phyloP scores from a whole-genome alignment of 129 eudicot species.

The Calendula officinalis region DNA sequence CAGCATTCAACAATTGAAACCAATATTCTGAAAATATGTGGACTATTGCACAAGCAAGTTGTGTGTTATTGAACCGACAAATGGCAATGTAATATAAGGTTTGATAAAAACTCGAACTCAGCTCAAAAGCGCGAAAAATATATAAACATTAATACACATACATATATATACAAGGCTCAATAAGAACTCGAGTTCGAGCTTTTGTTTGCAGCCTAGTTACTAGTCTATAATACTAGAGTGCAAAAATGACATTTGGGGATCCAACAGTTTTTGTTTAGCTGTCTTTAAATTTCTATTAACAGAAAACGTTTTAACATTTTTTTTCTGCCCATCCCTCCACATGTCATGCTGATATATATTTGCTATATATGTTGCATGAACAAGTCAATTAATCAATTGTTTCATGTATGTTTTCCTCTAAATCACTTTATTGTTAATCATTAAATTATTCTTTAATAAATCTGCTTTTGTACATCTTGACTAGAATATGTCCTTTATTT shows the following conservation, averaged over 20 bases:
- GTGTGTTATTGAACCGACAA: too few relatives aligned
- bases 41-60: too few relatives aligned
- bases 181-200: too few relatives aligned
- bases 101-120: too few relatives aligned
- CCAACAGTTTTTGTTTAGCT: conserved; percentile 4
- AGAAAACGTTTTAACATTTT: not conserved
- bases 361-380: conserved; percentile 24
- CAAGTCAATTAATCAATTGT: conserved; percentile 17
- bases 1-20: too few relatives aligned
- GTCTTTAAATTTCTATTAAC: conserved; percentile 10
- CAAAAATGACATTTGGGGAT: conserved; percentile 13
- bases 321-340: conserved; percentile 20
- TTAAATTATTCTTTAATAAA: conserved; percentile 15
- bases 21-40: too few relatives aligned
- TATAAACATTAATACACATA: too few relatives aligned
- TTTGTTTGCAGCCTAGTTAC: too few relatives aligned
- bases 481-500: not conserved
- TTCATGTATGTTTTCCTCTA: conserved; percentile 13
- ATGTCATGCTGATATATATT: conserved; percentile 15
- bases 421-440: not conserved
- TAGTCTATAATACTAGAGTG: not conserved
- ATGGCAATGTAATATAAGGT: too few relatives aligned
- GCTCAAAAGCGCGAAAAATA: too few relatives aligned
- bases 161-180: too few relatives aligned
- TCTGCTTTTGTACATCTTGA: conserved; percentile 8